A percentile compares a stretch with the other conserved stretches of the same genome.
phyloP scores from a whole-genome alignment of 805 yeast species.

The Candida ipomoeae region DNA sequence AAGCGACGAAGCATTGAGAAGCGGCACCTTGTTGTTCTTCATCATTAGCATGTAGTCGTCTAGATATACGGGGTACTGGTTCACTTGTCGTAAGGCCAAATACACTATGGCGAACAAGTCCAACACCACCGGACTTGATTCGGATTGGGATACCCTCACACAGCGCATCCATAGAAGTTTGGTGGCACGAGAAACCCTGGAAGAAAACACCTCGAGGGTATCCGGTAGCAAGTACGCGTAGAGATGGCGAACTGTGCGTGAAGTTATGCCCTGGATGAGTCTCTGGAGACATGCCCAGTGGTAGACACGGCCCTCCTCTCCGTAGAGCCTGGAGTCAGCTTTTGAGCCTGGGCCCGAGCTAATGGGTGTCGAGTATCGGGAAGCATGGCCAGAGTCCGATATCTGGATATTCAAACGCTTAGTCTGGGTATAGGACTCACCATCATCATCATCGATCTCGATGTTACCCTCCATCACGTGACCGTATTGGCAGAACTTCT shows the following conservation, averaged over 20 bases:
- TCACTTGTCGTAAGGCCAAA: constrained; percentile 45
- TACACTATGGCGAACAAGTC: constrained; percentile 43
- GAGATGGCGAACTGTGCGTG: constrained; percentile 11
- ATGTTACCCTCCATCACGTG: constrained; percentile 80
- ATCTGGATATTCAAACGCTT: constrained; percentile 49
- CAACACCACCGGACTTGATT: constrained; percentile 19
- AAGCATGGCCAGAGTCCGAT: constrained; percentile 23
- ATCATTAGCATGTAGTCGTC: constrained; percentile 45
- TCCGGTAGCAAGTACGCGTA: not conserved
- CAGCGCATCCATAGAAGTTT: constrained; percentile 33
- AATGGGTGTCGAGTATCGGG: not conserved
- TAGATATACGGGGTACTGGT: constrained; percentile 45
- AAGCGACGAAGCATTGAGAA: constrained; percentile 34
- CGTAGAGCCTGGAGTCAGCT: constrained; percentile 32
- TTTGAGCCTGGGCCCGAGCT: not conserved
- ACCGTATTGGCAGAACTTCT: constrained; percentile 81
- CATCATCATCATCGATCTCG: constrained; percentile 82
- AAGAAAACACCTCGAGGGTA: not conserved
- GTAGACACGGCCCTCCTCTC: constrained; percentile 43
- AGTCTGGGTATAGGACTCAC: constrained; percentile 48
- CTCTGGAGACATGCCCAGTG: constrained; percentile 47
- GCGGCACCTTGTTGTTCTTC: constrained; percentile 46
- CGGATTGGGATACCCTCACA: constrained; percentile 1
- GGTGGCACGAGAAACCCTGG: constrained; percentile 1
- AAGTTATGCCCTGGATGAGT: constrained; percentile 41